A percentile compares a stretch with the other conserved stretches of the same genome.
Conservation (phyloP, 768 basidiomycete species). For the Podaxis sp. region DNA sequence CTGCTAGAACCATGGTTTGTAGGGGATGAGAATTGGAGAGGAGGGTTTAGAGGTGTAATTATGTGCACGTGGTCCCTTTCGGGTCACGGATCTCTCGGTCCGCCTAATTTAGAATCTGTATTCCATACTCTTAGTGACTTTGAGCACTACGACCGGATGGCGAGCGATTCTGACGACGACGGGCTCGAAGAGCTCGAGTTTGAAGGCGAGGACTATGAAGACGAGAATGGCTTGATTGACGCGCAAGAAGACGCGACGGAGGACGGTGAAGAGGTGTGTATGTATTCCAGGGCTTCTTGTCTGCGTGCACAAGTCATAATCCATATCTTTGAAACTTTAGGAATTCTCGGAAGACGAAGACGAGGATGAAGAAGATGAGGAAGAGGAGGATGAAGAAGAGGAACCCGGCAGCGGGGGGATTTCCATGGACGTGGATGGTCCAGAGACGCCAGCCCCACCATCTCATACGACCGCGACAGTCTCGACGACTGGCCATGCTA, state of each 20-base stretch:
- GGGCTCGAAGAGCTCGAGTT: conserved; percentile 49
- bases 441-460: conserved; percentile 12
- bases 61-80: conserved; percentile 10
- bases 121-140: conserved; percentile 22
- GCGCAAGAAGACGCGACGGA: conserved; percentile 14
- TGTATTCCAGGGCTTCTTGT: neutral
- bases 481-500: conserved; percentile 5
- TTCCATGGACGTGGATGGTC: conserved; percentile 26
- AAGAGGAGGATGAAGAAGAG: conserved; percentile 53
- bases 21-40: conserved; percentile 18
- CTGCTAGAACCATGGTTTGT: conserved; percentile 88
- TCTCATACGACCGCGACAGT: conserved; percentile 11
- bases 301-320: neutral
- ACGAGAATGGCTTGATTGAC: conserved; percentile 12
- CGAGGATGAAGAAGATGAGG: conserved; percentile 47
- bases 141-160: conserved; percentile 17
- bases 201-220: conserved; percentile 17
- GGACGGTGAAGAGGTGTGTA: conserved; percentile 19
- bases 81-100: conserved; percentile 2
- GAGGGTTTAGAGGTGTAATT: neutral
- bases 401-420: conserved; percentile 28
- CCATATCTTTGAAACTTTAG: neutral
- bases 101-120: neutral
- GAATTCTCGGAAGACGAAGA: conserved; percentile 48
- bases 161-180: conserved; percentile 66